Evolutionary conservation across 139 green algal species (phyloP), one percentile per base, ranked within the genome.

Genomic region (Yamagishiella unicocca): DNA sequence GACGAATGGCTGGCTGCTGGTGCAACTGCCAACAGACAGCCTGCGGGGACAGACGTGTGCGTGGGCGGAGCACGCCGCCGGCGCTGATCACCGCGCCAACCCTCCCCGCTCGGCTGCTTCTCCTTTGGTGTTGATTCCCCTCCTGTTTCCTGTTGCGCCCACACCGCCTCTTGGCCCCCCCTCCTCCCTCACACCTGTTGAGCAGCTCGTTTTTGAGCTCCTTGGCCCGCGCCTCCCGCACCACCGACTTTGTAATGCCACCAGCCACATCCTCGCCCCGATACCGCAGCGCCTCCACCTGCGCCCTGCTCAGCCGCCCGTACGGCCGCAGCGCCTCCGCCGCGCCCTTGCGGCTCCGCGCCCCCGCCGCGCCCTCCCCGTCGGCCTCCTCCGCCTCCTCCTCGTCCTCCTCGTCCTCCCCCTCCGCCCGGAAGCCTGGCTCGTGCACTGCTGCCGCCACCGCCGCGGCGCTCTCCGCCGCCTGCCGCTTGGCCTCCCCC

Each of bases 171-270:
- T n/a, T n/a, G n/a, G n/a, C 50, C 50, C 50, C 17, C 50, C 50
- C 50, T 58, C 50, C 58, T 22, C 58, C 17, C 24, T 2, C 81
- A 0, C 81, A 87, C 81, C 82, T 92, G 94, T 99, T 99, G 82
- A 99, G 94, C 90, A 99, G 90, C 94, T 99, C 97, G 25, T 92
- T 81, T 82, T 95, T 94, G 25, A 99, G 90, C 88, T 99, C 97
- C 75, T 96, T 95, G 38, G 96, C 94, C 0, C 96, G 75, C 9
- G 96, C 96, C 84, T 99, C 97, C 61, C 92, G 92, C 45, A 99
- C 92, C 21, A 93, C 94, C 3, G 82, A 89, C 42, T 88, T 90
- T 19, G 96, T 99, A 62, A 99, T 93, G 58, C 81, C 90, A 31
- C 94, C 90, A 3, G 93, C 91, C 35, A 99, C 93, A 46, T 99